Base-by-base conservation (phyloP, 345 rosid species). In the Pistacia atlantica region DNA sequence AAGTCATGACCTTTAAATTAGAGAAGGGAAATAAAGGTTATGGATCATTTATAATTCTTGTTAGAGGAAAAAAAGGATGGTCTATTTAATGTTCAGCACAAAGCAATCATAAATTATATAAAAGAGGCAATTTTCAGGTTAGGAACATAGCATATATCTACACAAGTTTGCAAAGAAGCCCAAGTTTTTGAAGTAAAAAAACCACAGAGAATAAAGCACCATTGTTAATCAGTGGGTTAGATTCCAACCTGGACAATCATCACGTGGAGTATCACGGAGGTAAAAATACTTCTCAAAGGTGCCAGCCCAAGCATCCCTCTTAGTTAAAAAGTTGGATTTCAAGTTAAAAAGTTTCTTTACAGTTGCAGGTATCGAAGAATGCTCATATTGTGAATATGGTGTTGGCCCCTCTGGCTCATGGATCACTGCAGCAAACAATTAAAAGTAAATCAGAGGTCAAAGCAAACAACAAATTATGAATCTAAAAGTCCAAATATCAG, bases 261-360 rank as follows among this genome's bases (percentile, higher is more conserved):
- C 85, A 12, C 99, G 99, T 0, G 98, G 98, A 78, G 93, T 85
- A 63, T 81, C 81, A 4, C 98, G 98, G 52, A 94, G 77, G 69
- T 68, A 31, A 75, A 97, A 90, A 85, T 87, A 89, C 20, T 81
- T 89, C 81, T 94, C 99, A 13, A 97, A 97, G 59, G 91, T 97
- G 77, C 97, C 97, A 74, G 99, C 99, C 98, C 98, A 97, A 1
- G 98, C 98, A 85, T 97, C 99, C 82, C 98, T 92, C 87, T 94
- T 97, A 0, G 99, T 92, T 70, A 94, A 77, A 86, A 97, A 97
- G 83, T 91, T 91, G 0, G 97, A 94, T 0, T 90, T 90, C 8
- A 97, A 88, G 81, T 92, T 91, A 79, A 94, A 97, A 79, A 97
- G 99, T 81, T 89, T 92, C 93, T 92, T 97, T 37, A 94, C 99